Evolutionary conservation across 2,329 filamentous ascomycete genomes (phyloP).

Genomic region (Ophiostoma ips): DNA sequence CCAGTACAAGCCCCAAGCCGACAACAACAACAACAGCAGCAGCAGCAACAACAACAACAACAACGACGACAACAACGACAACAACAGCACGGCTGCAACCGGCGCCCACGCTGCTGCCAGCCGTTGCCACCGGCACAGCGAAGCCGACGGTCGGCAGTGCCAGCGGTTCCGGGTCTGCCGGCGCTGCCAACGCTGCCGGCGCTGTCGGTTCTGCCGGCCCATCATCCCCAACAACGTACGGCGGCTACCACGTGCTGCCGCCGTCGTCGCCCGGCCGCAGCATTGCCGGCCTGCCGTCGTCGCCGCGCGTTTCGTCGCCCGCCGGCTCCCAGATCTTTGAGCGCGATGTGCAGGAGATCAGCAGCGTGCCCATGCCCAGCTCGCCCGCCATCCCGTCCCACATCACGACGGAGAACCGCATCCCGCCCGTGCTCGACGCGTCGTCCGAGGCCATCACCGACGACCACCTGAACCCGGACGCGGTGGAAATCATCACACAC

Average conservation of each 20-base stretch:
- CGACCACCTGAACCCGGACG: slow-evolving; percentile 67
- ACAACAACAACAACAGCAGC: slow-evolving; percentile 14
- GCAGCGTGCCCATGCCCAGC: slow-evolving; percentile 39
- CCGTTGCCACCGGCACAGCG: neutral
- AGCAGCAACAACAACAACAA: neutral
- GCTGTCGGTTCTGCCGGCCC: slow-evolving; percentile 20
- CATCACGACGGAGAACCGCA: slow-evolving; percentile 87
- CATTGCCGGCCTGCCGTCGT: slow-evolving; percentile 39
- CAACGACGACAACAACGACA: slow-evolving; percentile 10
- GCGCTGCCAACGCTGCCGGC: slow-evolving; percentile 19
- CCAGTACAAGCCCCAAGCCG: neutral
- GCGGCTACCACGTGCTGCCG: slow-evolving; percentile 28
- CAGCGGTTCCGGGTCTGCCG: slow-evolving; percentile 21
- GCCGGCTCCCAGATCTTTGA: slow-evolving; percentile 79
- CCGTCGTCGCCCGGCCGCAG: slow-evolving; percentile 53
- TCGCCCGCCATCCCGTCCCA: slow-evolving; percentile 85
- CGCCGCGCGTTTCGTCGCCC: slow-evolving; percentile 64
- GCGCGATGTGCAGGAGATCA: slow-evolving; percentile 71
- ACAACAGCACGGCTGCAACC: neutral
- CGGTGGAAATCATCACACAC: slow-evolving; percentile 86
- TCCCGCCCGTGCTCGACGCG: slow-evolving; percentile 80
- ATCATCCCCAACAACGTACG: neutral
- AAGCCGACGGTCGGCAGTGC: slow-evolving; percentile 19
- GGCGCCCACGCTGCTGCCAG: too few species aligned
- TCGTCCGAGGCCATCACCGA: slow-evolving; percentile 89